These are phyloP conservation scores for Waitea zeae DNA, from an alignment of 1,284 basidiomycete species.

Conservation along the genomic window DNA sequence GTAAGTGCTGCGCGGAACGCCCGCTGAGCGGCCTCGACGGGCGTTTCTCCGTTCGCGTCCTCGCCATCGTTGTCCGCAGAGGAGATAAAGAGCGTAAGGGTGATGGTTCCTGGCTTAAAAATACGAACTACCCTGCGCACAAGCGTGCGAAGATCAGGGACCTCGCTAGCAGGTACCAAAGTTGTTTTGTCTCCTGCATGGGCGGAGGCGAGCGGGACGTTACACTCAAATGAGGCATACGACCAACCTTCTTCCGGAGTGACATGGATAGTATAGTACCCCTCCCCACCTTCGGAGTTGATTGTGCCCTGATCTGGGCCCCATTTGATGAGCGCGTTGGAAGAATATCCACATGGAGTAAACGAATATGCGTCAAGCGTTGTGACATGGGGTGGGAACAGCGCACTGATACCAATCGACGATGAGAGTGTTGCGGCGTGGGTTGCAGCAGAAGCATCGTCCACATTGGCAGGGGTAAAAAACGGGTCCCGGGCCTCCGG, in stretches of 20 bases:
- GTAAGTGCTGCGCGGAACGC: conserved; percentile 48
- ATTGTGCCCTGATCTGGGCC: conserved; percentile 12
- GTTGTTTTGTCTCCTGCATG: conserved; percentile 11
- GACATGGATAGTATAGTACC: conserved; percentile 98
- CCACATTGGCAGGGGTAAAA: conserved; percentile 32
- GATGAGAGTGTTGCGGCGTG: conserved; percentile 57
- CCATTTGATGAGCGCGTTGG: conserved; percentile 81
- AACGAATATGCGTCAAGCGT: conserved; percentile 90
- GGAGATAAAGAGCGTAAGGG: conserved; percentile 86
- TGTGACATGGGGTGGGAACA: conserved; percentile 70
- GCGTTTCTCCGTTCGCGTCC: conserved; percentile 30
- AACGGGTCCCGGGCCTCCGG: conserved; percentile 64
- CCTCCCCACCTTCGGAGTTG: conserved; percentile 32
- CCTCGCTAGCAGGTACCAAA: conserved; percentile 9
- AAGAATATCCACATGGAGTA: conserved; percentile 91
- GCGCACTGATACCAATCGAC: conserved; percentile 64
- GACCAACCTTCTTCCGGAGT: conserved; percentile 96
- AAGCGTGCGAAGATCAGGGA: conserved; percentile 67
- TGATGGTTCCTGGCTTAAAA: conserved; percentile 81
- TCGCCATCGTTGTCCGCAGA: conserved; percentile 35
- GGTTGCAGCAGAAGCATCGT: conserved; percentile 14
- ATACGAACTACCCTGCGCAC: conserved; percentile 81
- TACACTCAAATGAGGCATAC: conserved; percentile 97
- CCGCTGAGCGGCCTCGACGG: conserved; percentile 48
- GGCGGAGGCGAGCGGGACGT: conserved; percentile 58